Base-by-base conservation (phyloP, 2,329 filamentous ascomycete genomes). In the Hirsutella minnesotensis region DNA sequence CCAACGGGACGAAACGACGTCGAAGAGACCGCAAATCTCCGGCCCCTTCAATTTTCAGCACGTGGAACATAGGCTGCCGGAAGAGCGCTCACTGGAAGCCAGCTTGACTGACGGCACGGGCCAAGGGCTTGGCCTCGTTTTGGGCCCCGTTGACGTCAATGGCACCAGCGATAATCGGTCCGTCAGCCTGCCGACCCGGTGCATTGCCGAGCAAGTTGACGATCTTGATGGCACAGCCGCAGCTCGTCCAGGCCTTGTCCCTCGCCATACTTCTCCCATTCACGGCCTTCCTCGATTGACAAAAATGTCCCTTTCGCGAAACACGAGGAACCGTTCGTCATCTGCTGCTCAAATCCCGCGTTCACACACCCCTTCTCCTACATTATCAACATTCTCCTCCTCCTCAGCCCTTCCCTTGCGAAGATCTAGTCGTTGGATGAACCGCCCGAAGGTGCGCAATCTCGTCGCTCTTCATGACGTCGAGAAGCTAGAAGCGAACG, bases 31-130 rank as follows among this genome's bases (percentile, higher is more conserved):
- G 40, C 68, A 71, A 42, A 82, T 82, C 42, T 82, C 78, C 1
- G 71, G 66, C 1, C 78, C 78, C 3, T 81, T 78, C 59, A 80
- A 81, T 62, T 82, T 82, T 47, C 77, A 81, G 53, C 78, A 82
- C 56, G 66, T 82, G 29, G 70, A 73, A 4, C 77, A 81, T 54
- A 76, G 72, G 12, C 63, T 68, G 12, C 70, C 69, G 38, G 69
- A 77, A 24, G 63, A 70, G 40, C 45, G 70, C 3, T 58, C 67
- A 4, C 7, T 16, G 31, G 13, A 12, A 8, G 31, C 15, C 15
- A 16, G 16, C 4, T n/a, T 16, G 15, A 16, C 15, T n/a, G n/a
- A 18, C 15, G 33, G 15, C 33, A 3, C 33, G 13, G 33, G 33
- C 2, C 16, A 35, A n/a, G 15, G 15, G 16, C 15, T n/a, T 9